Base-by-base conservation (phyloP, 805 yeast species). In the Teunomyces atbi region DNA sequence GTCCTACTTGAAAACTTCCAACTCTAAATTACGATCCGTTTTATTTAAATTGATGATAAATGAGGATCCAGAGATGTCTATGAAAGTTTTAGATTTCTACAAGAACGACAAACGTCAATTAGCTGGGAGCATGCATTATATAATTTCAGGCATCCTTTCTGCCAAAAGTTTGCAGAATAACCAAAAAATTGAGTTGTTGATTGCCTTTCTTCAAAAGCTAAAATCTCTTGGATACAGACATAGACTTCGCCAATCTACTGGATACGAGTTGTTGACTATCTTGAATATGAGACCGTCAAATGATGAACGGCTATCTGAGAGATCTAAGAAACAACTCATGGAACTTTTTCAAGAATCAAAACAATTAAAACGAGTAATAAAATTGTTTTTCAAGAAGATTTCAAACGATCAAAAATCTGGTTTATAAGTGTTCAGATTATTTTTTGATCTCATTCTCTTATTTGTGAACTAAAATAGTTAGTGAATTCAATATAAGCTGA, bases 91-190 rank as follows among this genome's bases (percentile, higher is more conserved):
- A n/a, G 45, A 53, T 1, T 50, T 47, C 21, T 60, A 60, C 52
- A 44, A 53, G 30, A 38, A 55, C 5, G 55, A 52, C 12, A 60
- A 62, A 35, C 46, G 59, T 7, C 30, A 47, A 6, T 46, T 69
- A 21, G 49, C 54, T 10, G 63, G 51, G 33, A 60, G 58, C 27
- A 26, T 52, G 19, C 45, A 45, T 11, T 42, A 39, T 37, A 37
- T 52, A 21, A 56, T 63, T 34, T 53, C 57, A 15, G 76, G 73
- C 5, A 55, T 70, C 6, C 45, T 71, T 15, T 45, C 49, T 13
- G 50, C 66, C 3, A 13, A 37, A 13, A 48, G 28, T 7, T 47
- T 62, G 36, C 42, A 41, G 3, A 50, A 47, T 2, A 49, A 50
- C 30, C 55, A 58, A 19, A 57, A 53, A 41, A 41, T 69, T 7